These are phyloP conservation scores for Rhodosporidiobolus odoratus DNA, from an alignment of 768 basidiomycete species.

Conservation along the genomic window DNA sequence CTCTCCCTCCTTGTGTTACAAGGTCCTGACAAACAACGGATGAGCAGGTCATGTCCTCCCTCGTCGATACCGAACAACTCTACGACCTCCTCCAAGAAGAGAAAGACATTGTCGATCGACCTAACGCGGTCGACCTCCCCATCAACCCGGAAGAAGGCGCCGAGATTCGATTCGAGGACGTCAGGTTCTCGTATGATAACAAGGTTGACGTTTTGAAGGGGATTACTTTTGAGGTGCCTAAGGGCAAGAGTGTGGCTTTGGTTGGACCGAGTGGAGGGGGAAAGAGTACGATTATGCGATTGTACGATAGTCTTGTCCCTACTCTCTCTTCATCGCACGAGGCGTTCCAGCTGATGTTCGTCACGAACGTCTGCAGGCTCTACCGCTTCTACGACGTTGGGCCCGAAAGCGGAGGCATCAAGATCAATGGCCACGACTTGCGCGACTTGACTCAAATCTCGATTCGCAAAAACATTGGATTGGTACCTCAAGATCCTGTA, in stretches of 20 bases:
- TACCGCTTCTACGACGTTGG: conserved; percentile 88
- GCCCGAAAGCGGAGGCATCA: conserved; percentile 51
- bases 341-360: background rate
- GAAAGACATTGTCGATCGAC: conserved; percentile 75
- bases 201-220: conserved; percentile 58
- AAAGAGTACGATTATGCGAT: conserved; percentile 64
- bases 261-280: conserved; percentile 78
- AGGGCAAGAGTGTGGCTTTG: conserved; percentile 79
- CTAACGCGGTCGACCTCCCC: conserved; percentile 62
- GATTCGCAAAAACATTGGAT: conserved; percentile 73
- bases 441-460: conserved; percentile 77
- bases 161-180: conserved; percentile 85
- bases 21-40: too few species aligned
- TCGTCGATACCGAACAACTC: conserved; percentile 63
- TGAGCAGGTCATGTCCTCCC: conserved; percentile 67
- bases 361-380: conserved; percentile 54
- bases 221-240: conserved; percentile 81
- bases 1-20: background rate
- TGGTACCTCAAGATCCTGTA: conserved; percentile 80
- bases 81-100: conserved; percentile 74
- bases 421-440: conserved; percentile 71
- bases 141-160: conserved; percentile 55
- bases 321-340: conserved; percentile 42
- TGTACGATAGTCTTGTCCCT: conserved; percentile 44
- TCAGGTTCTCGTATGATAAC: conserved; percentile 68